A percentile compares a stretch with the other conserved stretches of the same genome.
phyloP scores from a whole-genome alignment of 2,329 filamentous ascomycete genomes.

The Cladosporium cucumerinum region DNA sequence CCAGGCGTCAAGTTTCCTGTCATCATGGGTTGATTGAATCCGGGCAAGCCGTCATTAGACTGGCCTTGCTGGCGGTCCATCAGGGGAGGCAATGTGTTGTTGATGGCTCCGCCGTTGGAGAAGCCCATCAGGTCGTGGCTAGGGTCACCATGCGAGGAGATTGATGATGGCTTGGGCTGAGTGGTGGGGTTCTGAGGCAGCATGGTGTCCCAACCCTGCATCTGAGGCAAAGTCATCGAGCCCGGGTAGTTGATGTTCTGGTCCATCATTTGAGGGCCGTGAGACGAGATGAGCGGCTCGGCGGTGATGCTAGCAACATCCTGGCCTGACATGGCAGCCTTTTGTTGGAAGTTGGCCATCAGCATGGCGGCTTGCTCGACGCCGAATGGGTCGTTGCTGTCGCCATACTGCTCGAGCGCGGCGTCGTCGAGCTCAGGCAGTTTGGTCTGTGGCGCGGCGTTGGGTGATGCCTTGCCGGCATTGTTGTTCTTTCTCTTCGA shows the following conservation, averaged over 20 bases:
- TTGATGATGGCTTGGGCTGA: conserved; percentile 70
- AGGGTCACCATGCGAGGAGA: conserved; percentile 50
- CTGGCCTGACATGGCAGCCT: conserved; percentile 73
- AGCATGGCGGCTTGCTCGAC: conserved; percentile 98
- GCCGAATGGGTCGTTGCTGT: conserved; percentile 87
- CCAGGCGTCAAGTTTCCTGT: conserved; percentile 68
- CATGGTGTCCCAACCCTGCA: conserved; percentile 83
- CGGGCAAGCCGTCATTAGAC: conserved; percentile 31
- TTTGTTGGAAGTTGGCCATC: conserved; percentile 96
- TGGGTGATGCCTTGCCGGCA: conserved; percentile 40
- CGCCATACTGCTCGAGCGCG: conserved; percentile 88
- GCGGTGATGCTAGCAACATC: conserved; percentile 47
- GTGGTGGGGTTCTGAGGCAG: conserved; percentile 63
- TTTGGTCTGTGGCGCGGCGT: conserved; percentile 61
- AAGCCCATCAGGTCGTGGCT: conserved; percentile 53
- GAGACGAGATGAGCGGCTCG: conserved; percentile 70
- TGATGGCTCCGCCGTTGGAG: conserved; percentile 22
- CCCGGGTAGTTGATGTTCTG: conserved; percentile 69
- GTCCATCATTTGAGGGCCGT: conserved; percentile 70
- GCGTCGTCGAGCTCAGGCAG: conserved; percentile 78
- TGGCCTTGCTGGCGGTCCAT: conserved; percentile 53
- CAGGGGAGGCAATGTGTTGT: conserved; percentile 60
- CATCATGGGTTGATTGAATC: conserved; percentile 68
- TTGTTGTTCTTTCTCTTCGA: conserved; percentile 68
- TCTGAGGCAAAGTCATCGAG: conserved; percentile 77